A percentile compares a stretch with the other conserved stretches of the same genome.
Conservation (phyloP, 2,329 filamentous ascomycete species). For the Drechslera avenae region DNA sequence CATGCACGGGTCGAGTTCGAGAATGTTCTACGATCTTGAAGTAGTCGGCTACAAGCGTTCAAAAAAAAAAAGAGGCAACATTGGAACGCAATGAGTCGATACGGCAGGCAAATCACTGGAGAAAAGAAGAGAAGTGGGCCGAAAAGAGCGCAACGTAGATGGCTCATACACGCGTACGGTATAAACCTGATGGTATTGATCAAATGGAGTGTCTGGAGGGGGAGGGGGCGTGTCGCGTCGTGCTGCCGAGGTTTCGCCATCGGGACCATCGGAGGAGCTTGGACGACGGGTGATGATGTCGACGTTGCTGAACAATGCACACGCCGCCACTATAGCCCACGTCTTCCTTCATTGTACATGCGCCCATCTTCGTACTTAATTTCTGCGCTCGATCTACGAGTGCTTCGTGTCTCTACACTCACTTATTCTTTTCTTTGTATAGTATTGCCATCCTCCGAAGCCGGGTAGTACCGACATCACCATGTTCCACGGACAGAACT, state of each 20-base stretch:
- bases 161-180: background rate
- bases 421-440: constrained; percentile 9
- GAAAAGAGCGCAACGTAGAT: too few species aligned
- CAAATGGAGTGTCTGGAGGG: background rate
- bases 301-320: constrained; percentile 28
- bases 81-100: too few species aligned
- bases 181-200: background rate
- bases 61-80: too few species aligned
- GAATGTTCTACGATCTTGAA: constrained; percentile 7
- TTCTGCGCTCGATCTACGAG: constrained; percentile 8
- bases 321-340: constrained; percentile 20
- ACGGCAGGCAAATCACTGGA: too few species aligned
- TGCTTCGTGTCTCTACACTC: constrained; percentile 3
- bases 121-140: too few species aligned
- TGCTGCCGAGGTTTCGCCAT: constrained; percentile 26
- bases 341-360: constrained; percentile 15
- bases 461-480: constrained; percentile 6
- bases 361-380: constrained; percentile 11
- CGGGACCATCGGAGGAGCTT: constrained; percentile 28
- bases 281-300: constrained; percentile 28
- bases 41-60: background rate
- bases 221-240: constrained; percentile 2
- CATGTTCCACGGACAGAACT: constrained; percentile 68
- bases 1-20: constrained; percentile 5
- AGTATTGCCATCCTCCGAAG: constrained; percentile 11